Base-by-base conservation (phyloP, 495 filamentous ascomycete genomes). In the Gamarada debralockiae region DNA sequence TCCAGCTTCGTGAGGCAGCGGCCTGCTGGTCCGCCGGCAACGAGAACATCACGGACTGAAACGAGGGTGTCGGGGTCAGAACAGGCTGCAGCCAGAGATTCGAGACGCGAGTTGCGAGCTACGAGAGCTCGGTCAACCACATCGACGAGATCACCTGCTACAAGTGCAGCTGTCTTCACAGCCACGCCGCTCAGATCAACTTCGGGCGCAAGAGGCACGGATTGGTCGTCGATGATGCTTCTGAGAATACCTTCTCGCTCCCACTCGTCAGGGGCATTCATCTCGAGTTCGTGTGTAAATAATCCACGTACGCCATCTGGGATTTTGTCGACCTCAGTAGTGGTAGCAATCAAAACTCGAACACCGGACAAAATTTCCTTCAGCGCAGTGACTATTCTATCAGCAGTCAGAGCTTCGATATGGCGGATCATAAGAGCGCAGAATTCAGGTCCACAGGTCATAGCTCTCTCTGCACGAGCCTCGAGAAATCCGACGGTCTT, bases 221-320 rank as follows among this genome's bases (percentile, higher is more conserved):
- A 82, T 29, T 83, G 78, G 44, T 90, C 85, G 40, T 86, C 78
- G 29, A 97, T 75, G 24, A 95, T 85, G 55, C 83, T 82, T 20
- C 78, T 75, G 3, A 98, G 69, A 34, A 96, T 88, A 12, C 87
- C 91, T 71, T 96, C 90, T 65, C 93, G 76, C 65, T 97, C 95
- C 15, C 82, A 84, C 65, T 98, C 93, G 61, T 97, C 92, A 0
- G 93, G 93, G 0, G 93, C 95, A 50, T 74, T 79, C 76, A 97
- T 86, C 67, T 97, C 95, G 43, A 98, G 80, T 67, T 98, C 93
- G 53, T 98, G 95, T 0, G 89, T 96, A 67, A 98, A 97, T 14
- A 97, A 76, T 18, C 88, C 87, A 33, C 93, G 80, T 17, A 97
- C 83, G 3, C 86, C 89, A 54, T 97, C 92, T 0, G 90, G 86